Evolutionary conservation across 257 asterid genomes (phyloP), one percentile per base, ranked within the genome.

Genomic region (Penstemon newberryi): DNA sequence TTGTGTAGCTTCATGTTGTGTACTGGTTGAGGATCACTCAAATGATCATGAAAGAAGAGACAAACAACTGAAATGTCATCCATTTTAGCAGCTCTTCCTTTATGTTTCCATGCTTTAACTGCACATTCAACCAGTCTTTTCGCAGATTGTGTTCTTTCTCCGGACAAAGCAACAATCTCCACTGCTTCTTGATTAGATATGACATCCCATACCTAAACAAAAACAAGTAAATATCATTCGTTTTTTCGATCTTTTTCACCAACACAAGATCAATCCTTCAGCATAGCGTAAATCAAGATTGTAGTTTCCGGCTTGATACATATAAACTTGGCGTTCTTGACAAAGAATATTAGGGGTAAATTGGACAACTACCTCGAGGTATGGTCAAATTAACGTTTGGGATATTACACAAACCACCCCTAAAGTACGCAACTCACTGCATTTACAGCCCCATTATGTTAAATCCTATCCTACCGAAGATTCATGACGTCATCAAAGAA

Each of bases 61-160:
- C 96, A 88, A 46, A 90, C 77, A 8, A 81, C 94, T 15, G 97
- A 80, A 36, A 88, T 86, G 44, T 90, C 96, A 76, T 90, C 97
- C 90, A 85, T 84, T 5, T 84, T 80, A 70, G 73, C 70, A 6
- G 82, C 79, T 52, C 75, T 77, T 70, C 94, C 82, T 69, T 78
- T 84, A 36, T 57, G 79, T 75, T 88, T 88, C 97, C 96, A 90
- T 8, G 90, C 87, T 65, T 60, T 36, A 65, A 42, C 83, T 0
- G 94, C 96, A 52, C 51, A 70, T 41, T 90, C 84, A 5, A 88
- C 96, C 39, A 90, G 79, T 71, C 81, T 80, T 66, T 86, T 90
- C 3, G 96, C 82, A 0, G 96, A 75, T 9, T 74, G 84, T 8
- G 72, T 82, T 79, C 83, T 86, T n/a, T 81, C 77, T 5, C 70